phyloP scores from a whole-genome alignment of 352 stramenopile species.

The Globisporangium solare region DNA sequence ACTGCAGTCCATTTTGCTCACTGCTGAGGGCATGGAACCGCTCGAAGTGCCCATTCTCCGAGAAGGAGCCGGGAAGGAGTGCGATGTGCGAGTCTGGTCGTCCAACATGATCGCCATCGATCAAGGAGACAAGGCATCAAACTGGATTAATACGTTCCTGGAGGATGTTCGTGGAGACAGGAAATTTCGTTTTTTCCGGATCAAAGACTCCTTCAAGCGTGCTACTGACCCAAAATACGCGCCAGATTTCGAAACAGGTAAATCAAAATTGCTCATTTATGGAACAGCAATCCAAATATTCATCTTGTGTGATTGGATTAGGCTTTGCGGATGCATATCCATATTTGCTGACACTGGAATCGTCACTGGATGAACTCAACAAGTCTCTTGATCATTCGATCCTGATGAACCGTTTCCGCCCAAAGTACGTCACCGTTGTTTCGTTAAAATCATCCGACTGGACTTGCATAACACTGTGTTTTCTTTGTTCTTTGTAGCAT shows the following conservation, averaged over 20 bases:
- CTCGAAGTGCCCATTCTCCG: conserved; percentile 50
- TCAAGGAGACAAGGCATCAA: conserved; percentile 48
- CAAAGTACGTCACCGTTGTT: conserved; percentile 44
- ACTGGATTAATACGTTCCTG: conserved; percentile 65
- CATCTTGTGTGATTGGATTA: conserved; percentile 3
- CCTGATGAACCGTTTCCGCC: conserved; percentile 79
- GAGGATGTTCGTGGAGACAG: conserved; percentile 25
- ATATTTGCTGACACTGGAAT: conserved; percentile 56
- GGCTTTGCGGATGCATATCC: conserved; percentile 79
- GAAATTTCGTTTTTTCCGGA: conserved; percentile 48
- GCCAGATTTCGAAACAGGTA: conserved; percentile 45
- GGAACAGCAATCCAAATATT: not conserved
- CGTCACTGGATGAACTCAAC: conserved; percentile 64
- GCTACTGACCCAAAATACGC: conserved; percentile 56
- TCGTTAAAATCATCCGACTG: not conserved
- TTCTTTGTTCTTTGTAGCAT: conserved; percentile 34
- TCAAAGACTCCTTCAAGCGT: conserved; percentile 57
- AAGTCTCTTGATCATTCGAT: conserved; percentile 40
- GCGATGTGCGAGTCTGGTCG: conserved; percentile 58
- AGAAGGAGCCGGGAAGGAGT: conserved; percentile 23
- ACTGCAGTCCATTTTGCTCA: conserved; percentile 44
- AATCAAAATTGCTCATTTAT: not conserved
- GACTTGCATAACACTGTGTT: not conserved
- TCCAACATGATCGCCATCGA: conserved; percentile 47
- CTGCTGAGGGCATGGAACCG: conserved; percentile 51